A percentile compares a stretch with the other conserved stretches of the same genome.
These are phyloP conservation scores for Trichosanthes cucumerina DNA, from an alignment of 306 rosid species.

Conservation along the genomic window DNA sequence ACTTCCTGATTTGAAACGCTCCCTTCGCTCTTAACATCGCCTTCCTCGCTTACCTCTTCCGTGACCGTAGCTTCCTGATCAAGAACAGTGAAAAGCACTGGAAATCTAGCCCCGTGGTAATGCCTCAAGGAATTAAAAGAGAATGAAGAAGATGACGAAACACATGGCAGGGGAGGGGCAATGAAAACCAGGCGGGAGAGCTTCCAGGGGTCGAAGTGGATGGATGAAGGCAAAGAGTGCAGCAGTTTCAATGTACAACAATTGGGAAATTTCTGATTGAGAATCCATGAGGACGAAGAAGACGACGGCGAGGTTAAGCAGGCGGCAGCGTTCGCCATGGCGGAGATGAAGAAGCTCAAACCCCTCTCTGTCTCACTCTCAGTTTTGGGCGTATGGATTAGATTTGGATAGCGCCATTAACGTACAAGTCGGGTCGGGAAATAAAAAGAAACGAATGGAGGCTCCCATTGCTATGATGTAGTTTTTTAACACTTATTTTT, in stretches of 20 bases:
- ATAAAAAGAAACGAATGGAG: not conserved
- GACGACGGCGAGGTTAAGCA: conserved; percentile 7
- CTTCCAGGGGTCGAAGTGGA: not conserved
- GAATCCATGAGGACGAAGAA: not conserved
- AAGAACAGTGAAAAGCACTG: conserved; percentile 13
- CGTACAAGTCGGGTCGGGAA: not conserved
- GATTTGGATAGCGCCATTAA: not conserved
- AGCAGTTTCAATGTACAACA: not conserved
- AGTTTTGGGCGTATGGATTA: not conserved
- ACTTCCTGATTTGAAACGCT: conserved; percentile 10
- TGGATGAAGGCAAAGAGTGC: not conserved
- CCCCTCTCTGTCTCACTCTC: not conserved
- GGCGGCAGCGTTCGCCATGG: conserved; percentile 8
- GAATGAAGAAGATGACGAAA: not conserved
- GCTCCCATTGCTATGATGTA: too few species aligned
- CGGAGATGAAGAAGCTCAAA: not conserved
- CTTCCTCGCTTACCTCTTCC: conserved; percentile 3
- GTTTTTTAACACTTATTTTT: too few species aligned
- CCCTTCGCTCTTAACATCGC: conserved; percentile 9
- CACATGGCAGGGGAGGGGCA: not conserved
- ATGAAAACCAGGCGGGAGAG: not conserved
- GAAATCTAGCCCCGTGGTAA: conserved; percentile 7
- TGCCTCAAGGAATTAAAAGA: not conserved
- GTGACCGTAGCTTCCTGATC: conserved; percentile 15
- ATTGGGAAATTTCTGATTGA: not conserved